Conservation (phyloP, 2,329 filamentous ascomycete species). For the Colletotrichum chlorophyti region DNA sequence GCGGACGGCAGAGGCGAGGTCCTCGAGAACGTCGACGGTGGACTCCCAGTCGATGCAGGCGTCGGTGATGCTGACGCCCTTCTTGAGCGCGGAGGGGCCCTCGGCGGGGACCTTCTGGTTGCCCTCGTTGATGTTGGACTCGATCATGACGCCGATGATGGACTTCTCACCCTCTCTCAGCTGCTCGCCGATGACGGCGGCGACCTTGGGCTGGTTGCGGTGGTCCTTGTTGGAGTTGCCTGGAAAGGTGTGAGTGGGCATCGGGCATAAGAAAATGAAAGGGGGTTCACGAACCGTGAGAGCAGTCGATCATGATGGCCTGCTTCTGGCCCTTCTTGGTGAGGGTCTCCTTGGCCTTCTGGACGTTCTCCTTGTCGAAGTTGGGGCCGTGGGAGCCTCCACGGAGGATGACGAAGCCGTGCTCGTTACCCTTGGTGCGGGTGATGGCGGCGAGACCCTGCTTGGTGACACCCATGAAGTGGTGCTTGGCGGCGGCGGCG, state of each 20-base stretch:
- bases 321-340: constrained; percentile 83
- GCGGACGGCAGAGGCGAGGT: constrained; percentile 84
- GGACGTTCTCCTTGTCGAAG: constrained; percentile 86
- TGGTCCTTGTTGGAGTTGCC: constrained; percentile 98
- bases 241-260: constrained; percentile 38
- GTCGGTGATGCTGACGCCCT: constrained; percentile 93
- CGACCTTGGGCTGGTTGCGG: constrained; percentile 95
- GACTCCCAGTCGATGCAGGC: constrained; percentile 94
- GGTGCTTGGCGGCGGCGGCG: constrained; percentile 82
- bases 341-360: constrained; percentile 78
- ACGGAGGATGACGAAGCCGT: constrained; percentile 95
- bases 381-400: constrained; percentile 93
- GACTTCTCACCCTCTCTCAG: constrained; percentile 84
- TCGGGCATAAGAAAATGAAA: background rate
- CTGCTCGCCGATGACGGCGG: constrained; percentile 82
- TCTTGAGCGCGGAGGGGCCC: constrained; percentile 79
- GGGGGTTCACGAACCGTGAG: constrained; percentile 71
- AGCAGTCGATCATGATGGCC: constrained; percentile 98
- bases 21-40: constrained; percentile 81
- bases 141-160: constrained; percentile 98
- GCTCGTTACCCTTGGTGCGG: constrained; percentile 90
- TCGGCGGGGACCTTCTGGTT: constrained; percentile 88
- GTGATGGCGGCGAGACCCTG: constrained; percentile 95
- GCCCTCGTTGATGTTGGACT: constrained; percentile 93
- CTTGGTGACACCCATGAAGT: constrained; percentile 99